These are phyloP conservation scores for Nannizzia gypsea DNA, from an alignment of 2,329 filamentous ascomycete genomes.

Conservation along the genomic window DNA sequence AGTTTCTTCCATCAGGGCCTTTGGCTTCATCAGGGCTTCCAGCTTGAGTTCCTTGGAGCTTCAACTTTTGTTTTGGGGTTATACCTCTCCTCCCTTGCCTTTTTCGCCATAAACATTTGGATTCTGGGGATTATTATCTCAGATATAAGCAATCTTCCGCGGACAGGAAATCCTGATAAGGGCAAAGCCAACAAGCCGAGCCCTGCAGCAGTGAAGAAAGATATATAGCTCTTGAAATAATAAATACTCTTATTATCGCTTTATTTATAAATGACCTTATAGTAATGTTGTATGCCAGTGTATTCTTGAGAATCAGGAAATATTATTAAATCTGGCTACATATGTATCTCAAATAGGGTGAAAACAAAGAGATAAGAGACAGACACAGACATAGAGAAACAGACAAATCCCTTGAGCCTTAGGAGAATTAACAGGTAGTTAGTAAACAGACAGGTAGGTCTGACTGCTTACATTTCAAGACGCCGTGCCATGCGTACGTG, in stretches of 20 bases:
- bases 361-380: background rate
- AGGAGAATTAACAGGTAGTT: background rate
- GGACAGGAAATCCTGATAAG: background rate
- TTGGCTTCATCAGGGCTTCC: slow-evolving; percentile 65
- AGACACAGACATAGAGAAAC: too few species aligned
- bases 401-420: background rate
- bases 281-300: background rate
- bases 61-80: slow-evolving; percentile 80
- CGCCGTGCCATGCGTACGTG: background rate
- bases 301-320: background rate
- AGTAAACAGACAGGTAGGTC: background rate
- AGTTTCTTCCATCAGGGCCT: slow-evolving; percentile 34
- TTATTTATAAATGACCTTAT: too few species aligned
- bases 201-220: background rate
- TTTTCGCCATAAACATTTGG: slow-evolving; percentile 80
- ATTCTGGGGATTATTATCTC: slow-evolving; percentile 67
- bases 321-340: slow-evolving; percentile 1
- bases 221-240: background rate
- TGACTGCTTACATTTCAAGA: background rate
- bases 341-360: background rate
- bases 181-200: background rate
- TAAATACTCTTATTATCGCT: background rate
- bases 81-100: slow-evolving; percentile 61
- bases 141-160: slow-evolving; percentile 41
- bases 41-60: slow-evolving; percentile 64